Evolutionary conservation across 805 yeast genomes (phyloP).

Genomic region (Kazachstania taianensis): DNA sequence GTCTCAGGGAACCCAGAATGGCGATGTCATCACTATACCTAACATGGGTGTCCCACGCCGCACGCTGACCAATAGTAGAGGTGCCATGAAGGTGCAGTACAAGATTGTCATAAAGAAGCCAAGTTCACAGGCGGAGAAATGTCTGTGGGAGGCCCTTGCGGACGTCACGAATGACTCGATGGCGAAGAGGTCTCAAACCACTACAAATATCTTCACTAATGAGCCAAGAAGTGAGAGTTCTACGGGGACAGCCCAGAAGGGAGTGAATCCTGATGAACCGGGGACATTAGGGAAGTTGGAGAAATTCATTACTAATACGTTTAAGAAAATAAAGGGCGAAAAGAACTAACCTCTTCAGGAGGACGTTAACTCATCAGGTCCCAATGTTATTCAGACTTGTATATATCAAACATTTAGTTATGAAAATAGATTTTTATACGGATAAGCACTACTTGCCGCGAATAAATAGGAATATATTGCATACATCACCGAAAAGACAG

Average conservation of each 20-base stretch:
- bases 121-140: conserved; percentile 72
- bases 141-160: conserved; percentile 87
- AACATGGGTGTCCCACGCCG: conserved; percentile 75
- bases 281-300: conserved; percentile 42
- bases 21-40: conserved; percentile 63
- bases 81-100: conserved; percentile 68
- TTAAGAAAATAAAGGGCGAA: conserved; percentile 38
- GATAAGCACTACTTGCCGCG: too few relatives aligned
- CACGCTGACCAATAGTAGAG: conserved; percentile 47
- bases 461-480: too few relatives aligned
- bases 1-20: conserved; percentile 75
- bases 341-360: conserved; percentile 2
- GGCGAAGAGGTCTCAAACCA: conserved; percentile 50
- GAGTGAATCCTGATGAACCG: conserved; percentile 21
- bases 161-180: conserved; percentile 73
- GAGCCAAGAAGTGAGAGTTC: background rate
- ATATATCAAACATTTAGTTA: too few relatives aligned
- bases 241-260: background rate
- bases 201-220: background rate
- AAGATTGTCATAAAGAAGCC: conserved; percentile 67
- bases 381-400: too few relatives aligned
- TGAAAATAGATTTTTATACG: too few relatives aligned
- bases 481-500: too few relatives aligned
- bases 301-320: conserved; percentile 46
- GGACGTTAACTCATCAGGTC: too few relatives aligned